A percentile compares a stretch with the other conserved stretches of the same genome.
These are phyloP conservation scores for Trichoderma lentiforme DNA, from an alignment of 2,329 filamentous ascomycete species.

Conservation along the genomic window DNA sequence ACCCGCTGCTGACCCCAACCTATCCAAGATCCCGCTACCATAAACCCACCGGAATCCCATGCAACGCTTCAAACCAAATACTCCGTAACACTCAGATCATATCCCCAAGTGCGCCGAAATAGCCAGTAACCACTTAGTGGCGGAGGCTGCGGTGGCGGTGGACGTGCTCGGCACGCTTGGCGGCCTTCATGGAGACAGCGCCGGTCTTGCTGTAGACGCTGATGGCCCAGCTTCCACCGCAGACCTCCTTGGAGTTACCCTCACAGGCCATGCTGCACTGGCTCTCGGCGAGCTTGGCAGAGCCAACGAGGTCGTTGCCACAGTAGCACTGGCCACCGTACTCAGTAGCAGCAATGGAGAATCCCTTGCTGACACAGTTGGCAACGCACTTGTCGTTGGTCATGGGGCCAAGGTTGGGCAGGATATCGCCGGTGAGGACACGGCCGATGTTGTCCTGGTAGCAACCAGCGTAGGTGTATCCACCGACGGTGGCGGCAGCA, in stretches of 20 bases:
- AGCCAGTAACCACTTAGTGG: slow-evolving; percentile 23
- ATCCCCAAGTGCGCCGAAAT: neutral
- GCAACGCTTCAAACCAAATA: slow-evolving; percentile 8
- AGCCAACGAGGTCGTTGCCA: slow-evolving; percentile 34
- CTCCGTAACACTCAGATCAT: neutral
- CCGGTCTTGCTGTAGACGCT: slow-evolving; percentile 43
- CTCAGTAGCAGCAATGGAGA: slow-evolving; percentile 48
- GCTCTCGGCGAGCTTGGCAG: slow-evolving; percentile 41
- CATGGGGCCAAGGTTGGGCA: slow-evolving; percentile 41
- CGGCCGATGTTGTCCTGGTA: slow-evolving; percentile 39
- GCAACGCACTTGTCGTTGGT: slow-evolving; percentile 46
- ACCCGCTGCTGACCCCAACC: neutral
- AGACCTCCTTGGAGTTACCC: slow-evolving; percentile 46
- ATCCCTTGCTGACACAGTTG: slow-evolving; percentile 44
- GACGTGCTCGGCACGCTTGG: slow-evolving; percentile 36
- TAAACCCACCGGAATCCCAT: neutral
- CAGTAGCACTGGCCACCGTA: slow-evolving; percentile 55
- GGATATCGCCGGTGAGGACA: slow-evolving; percentile 38
- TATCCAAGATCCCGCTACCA: neutral
- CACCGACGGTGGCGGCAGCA: slow-evolving; percentile 23
- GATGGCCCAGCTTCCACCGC: slow-evolving; percentile 48
- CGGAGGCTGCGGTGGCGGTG: slow-evolving; percentile 33
- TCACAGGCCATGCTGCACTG: slow-evolving; percentile 45
- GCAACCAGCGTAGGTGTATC: slow-evolving; percentile 43
- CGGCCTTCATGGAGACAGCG: slow-evolving; percentile 26